Conservation (phyloP, 2,329 filamentous ascomycete genomes). For the Trichoderma atrobrunneum region DNA sequence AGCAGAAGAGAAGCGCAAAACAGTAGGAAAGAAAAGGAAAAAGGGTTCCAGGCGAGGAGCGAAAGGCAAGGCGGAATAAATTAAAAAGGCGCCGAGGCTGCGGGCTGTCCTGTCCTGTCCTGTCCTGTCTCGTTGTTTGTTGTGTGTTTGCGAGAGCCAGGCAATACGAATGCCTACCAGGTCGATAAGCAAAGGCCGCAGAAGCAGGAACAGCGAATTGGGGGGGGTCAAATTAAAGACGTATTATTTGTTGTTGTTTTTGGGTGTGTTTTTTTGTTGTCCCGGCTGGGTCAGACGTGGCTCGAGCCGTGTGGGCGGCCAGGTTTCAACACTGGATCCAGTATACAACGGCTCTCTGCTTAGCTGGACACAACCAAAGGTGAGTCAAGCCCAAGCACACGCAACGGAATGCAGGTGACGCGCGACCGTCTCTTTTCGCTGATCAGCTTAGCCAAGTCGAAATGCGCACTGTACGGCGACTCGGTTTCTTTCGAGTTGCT, state of each 20-base stretch:
- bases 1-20: conserved; percentile 5
- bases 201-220: not conserved
- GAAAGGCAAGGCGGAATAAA: not conserved
- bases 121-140: not conserved
- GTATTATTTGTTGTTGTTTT: conserved; percentile 4
- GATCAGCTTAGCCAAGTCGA: not conserved
- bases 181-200: not conserved
- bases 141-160: conserved; percentile 1
- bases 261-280: not conserved
- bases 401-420: conserved; percentile 13
- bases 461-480: conserved; percentile 1
- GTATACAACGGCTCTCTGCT: not conserved
- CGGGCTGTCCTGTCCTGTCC: not conserved
- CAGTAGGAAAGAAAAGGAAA: not conserved
- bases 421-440: not conserved
- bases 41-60: not conserved
- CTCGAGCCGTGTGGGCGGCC: conserved; percentile 7
- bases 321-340: not conserved
- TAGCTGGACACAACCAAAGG: not conserved
- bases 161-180: not conserved
- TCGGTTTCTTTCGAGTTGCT: not conserved
- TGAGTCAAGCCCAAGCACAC: not conserved
- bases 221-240: not conserved
- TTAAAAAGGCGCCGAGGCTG: conserved; percentile 1
- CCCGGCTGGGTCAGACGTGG: conserved; percentile 6